A percentile compares a stretch with the other conserved stretches of the same genome.
These are phyloP conservation scores for Daedaleopsis sinensis DNA, from an alignment of 768 basidiomycete genomes.

Conservation along the genomic window DNA sequence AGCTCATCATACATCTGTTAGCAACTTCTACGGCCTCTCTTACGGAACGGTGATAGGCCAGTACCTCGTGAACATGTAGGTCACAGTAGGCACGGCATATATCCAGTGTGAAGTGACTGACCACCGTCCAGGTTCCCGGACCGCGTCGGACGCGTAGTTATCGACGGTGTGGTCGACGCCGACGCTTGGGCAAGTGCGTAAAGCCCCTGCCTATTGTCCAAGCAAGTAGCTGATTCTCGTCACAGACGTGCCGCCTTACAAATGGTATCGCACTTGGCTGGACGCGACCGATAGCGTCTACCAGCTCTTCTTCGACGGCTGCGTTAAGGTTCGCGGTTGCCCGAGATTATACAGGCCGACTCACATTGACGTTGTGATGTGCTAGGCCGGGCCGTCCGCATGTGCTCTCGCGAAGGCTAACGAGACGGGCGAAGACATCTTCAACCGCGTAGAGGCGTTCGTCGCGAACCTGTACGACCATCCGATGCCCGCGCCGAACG, in stretches of 20 bases:
- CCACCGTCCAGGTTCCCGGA: slow-evolving; percentile 31
- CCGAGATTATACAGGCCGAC: no score
- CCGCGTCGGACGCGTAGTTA: slow-evolving; percentile 31
- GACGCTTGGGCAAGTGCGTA: slow-evolving; percentile 29
- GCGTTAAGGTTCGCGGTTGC: slow-evolving; percentile 23
- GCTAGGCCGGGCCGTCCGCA: slow-evolving; percentile 30
- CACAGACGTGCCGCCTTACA: slow-evolving; percentile 22
- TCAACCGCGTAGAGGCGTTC: slow-evolving; percentile 27
- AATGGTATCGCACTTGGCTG: slow-evolving; percentile 27
- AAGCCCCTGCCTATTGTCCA: not conserved
- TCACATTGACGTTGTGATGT: not conserved
- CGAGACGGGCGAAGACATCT: slow-evolving; percentile 20
- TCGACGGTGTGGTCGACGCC: slow-evolving; percentile 37
- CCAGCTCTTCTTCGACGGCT: slow-evolving; percentile 30
- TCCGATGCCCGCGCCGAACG: slow-evolving; percentile 31
- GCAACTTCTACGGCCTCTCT: slow-evolving; percentile 36
- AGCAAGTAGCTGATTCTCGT: not conserved
- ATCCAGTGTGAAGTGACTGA: not conserved
- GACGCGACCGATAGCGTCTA: slow-evolving; percentile 29
- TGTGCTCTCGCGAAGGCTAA: slow-evolving; percentile 30
- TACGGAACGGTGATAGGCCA: slow-evolving; percentile 36
- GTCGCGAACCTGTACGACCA: slow-evolving; percentile 26
- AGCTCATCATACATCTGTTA: slow-evolving; percentile 17
- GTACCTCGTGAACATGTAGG: slow-evolving; percentile 38
- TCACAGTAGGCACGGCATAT: not conserved